These are phyloP conservation scores for Plicaturopsis crispa DNA, from an alignment of 768 basidiomycete species.

Conservation along the genomic window DNA sequence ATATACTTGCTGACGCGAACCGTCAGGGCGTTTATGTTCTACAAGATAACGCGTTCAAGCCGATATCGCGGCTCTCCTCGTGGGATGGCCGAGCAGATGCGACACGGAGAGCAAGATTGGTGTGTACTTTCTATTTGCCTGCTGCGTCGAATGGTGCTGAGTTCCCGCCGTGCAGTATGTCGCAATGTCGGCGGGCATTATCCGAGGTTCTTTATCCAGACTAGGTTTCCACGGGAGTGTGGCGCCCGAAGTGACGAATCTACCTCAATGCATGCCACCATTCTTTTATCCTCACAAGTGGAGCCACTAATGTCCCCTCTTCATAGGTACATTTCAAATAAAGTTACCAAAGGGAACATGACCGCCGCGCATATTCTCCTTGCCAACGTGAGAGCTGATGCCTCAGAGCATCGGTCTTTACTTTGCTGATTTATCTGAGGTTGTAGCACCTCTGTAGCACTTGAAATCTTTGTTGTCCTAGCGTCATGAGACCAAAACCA, in stretches of 20 bases:
- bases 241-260: slow-evolving; percentile 64
- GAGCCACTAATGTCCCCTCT: not conserved
- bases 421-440: too few species aligned
- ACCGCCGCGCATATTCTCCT: too few species aligned
- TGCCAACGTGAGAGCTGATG: too few species aligned
- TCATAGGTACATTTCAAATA: slow-evolving; percentile 73
- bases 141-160: not conserved
- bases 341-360: slow-evolving; percentile 62
- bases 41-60: slow-evolving; percentile 87
- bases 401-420: too few species aligned
- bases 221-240: slow-evolving; percentile 75
- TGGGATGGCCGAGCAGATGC: slow-evolving; percentile 74
- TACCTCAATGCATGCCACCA: slow-evolving; percentile 73
- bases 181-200: slow-evolving; percentile 75
- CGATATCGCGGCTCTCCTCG: slow-evolving; percentile 74
- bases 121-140: slow-evolving; percentile 24
- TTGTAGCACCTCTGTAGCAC: too few species aligned
- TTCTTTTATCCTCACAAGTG: not conserved
- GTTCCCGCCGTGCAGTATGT: slow-evolving; percentile 48
- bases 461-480: too few species aligned
- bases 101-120: slow-evolving; percentile 60
- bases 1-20: not conserved
- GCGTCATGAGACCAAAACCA: too few species aligned
- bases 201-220: slow-evolving; percentile 74
- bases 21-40: slow-evolving; percentile 85